Evolutionary conservation across 1,284 basidiomycete genomes (phyloP).

Genomic region (Leccinum griseonigrum): DNA sequence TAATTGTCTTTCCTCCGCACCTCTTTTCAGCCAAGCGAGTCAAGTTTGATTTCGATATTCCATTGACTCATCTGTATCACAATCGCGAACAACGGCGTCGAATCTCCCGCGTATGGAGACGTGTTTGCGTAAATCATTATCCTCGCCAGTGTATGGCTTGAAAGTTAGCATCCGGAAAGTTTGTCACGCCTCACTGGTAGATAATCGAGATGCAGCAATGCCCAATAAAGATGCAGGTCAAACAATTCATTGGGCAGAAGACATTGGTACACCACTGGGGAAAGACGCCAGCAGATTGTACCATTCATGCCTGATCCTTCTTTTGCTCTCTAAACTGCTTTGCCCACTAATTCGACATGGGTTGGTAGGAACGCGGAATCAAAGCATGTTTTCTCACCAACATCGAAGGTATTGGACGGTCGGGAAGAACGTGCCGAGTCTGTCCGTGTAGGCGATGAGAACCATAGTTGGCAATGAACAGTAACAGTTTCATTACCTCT

Average conservation of each 20-base stretch:
- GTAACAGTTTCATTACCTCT: constrained; percentile 45
- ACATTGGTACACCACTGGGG: constrained; percentile 3
- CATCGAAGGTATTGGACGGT: constrained; percentile 62
- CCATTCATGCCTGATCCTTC: constrained; percentile 17
- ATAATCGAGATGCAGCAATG: not conserved
- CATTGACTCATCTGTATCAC: not conserved
- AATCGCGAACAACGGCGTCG: not conserved
- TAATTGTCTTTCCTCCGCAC: not conserved
- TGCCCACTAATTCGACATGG: constrained; percentile 41
- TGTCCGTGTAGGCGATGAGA: constrained; percentile 15
- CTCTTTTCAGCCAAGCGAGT: not conserved
- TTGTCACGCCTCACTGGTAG: not conserved
- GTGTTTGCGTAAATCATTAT: not conserved
- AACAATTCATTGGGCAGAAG: not conserved
- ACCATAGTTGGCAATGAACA: not conserved
- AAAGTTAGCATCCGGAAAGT: not conserved
- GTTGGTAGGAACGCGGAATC: not conserved
- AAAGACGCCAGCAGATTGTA: not conserved
- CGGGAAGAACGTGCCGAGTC: constrained; percentile 42
- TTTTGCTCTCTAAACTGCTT: constrained; percentile 44
- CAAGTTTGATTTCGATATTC: not conserved
- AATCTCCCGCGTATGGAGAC: not conserved
- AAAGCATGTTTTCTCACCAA: constrained; percentile 39
- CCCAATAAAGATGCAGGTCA: not conserved
- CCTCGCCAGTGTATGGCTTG: not conserved